These are phyloP conservation scores for Pelargonium fulgidum DNA, from an alignment of 441 rosid genomes.

Conservation along the genomic window DNA sequence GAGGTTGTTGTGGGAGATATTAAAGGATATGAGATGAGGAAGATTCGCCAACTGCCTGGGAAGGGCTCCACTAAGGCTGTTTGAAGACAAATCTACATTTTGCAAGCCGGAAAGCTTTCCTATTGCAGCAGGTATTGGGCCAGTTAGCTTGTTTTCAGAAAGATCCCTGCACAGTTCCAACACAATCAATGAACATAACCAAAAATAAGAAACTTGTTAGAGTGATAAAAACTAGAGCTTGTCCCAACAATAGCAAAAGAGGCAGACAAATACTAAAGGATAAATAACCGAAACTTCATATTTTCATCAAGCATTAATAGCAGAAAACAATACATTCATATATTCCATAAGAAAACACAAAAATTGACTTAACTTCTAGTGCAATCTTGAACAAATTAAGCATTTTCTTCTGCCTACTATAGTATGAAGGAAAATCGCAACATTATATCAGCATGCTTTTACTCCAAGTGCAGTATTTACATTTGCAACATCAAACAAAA, in stretches of 20 bases:
- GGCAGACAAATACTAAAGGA: background rate
- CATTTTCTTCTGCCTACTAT: too few species aligned
- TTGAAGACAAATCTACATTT: constrained; percentile 53
- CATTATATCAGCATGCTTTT: background rate
- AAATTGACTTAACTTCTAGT: background rate
- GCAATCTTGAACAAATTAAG: too few species aligned
- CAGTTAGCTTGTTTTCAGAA: constrained; percentile 45
- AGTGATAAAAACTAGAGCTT: constrained; percentile 13
- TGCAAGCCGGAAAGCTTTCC: constrained; percentile 42
- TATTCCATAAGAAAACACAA: background rate
- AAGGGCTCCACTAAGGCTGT: constrained; percentile 39
- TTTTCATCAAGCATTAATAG: background rate
- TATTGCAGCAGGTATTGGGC: constrained; percentile 40
- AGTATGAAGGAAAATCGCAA: too few species aligned
- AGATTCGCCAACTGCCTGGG: constrained; percentile 66
- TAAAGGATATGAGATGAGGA: constrained; percentile 43
- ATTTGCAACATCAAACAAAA: background rate
- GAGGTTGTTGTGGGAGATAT: constrained; percentile 58
- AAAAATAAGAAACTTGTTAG: constrained; percentile 16
- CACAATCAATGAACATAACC: constrained; percentile 12
- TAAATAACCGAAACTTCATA: background rate
- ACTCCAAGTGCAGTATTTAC: background rate
- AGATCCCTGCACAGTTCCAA: constrained; percentile 33
- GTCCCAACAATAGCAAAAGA: constrained; percentile 5
- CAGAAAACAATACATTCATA: background rate